These are phyloP conservation scores for Didymella lethalis DNA, from an alignment of 2,329 filamentous ascomycete species.

Conservation along the genomic window DNA sequence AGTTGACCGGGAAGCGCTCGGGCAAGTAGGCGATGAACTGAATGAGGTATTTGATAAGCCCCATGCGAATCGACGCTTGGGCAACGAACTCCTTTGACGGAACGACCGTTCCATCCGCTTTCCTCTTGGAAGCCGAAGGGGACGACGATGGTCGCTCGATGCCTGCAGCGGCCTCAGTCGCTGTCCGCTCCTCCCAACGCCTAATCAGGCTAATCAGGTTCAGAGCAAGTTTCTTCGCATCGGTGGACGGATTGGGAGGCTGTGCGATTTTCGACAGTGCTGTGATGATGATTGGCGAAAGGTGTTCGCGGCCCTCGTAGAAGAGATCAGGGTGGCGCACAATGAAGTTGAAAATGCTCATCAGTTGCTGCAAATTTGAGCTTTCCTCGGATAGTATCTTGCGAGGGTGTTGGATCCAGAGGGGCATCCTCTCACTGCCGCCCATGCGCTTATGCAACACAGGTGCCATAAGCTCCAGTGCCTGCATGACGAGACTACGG, in stretches of 20 bases:
- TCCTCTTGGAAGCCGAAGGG: constrained; percentile 74
- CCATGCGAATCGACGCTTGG: constrained; percentile 67
- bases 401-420: constrained; percentile 89
- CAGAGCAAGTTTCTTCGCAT: constrained; percentile 89
- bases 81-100: constrained; percentile 58
- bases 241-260: constrained; percentile 83
- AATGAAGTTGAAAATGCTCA: constrained; percentile 96
- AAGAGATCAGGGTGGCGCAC: constrained; percentile 92
- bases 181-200: constrained; percentile 87
- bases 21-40: constrained; percentile 91
- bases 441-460: constrained; percentile 86
- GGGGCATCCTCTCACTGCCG: constrained; percentile 74
- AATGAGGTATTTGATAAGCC: constrained; percentile 93
- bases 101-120: constrained; percentile 70
- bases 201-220: constrained; percentile 91
- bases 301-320: constrained; percentile 92
- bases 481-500: constrained; percentile 88
- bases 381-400: constrained; percentile 93
- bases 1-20: constrained; percentile 78
- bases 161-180: constrained; percentile 61
- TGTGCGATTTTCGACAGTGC: constrained; percentile 87
- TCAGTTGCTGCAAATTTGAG: constrained; percentile 93
- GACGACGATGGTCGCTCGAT: constrained; percentile 66
- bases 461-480: constrained; percentile 92
- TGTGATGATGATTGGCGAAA: constrained; percentile 85